Percentiles rank a stretch among this genome's conserved stretches.
Conservation (phyloP, 371 early-diverging fungal species). For the Entomophthora muscae region DNA sequence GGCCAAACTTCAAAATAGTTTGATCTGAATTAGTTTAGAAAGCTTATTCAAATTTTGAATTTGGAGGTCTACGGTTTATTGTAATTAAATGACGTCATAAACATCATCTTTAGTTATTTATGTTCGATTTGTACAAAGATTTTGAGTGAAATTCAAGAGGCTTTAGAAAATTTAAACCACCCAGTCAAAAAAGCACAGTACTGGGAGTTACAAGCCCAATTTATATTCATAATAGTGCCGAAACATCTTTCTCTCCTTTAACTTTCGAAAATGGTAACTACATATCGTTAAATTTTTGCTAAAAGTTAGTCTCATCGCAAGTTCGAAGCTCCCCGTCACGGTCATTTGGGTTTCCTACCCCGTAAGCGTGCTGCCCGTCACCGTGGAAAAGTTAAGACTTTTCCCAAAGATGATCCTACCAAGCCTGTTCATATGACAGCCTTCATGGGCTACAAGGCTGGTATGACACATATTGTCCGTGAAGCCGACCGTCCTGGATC, state of each 20-base stretch:
- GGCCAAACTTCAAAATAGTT: too few species aligned
- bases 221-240: too few species aligned
- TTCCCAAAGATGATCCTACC: slow-evolving; percentile 94
- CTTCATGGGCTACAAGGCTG: slow-evolving; percentile 99
- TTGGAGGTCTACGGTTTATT: too few species aligned
- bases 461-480: slow-evolving; percentile 99
- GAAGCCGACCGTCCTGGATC: slow-evolving; percentile 96
- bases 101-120: too few species aligned
- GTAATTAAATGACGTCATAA: too few species aligned
- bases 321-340: slow-evolving; percentile 91
- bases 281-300: neutral
- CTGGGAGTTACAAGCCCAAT: too few species aligned
- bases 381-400: slow-evolving; percentile 95
- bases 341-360: slow-evolving; percentile 98
- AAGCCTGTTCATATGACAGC: slow-evolving; percentile 97
- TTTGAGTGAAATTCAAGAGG: too few species aligned
- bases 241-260: neutral
- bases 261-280: neutral
- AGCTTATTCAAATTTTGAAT: too few species aligned
- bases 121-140: too few species aligned
- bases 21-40: too few species aligned
- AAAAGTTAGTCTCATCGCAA: slow-evolving; percentile 51
- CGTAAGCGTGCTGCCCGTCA: slow-evolving; percentile 92
- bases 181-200: too few species aligned
- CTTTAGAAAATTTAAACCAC: too few species aligned